phyloP scores from a whole-genome alignment of 805 yeast species.

The Candida glaebosa region DNA sequence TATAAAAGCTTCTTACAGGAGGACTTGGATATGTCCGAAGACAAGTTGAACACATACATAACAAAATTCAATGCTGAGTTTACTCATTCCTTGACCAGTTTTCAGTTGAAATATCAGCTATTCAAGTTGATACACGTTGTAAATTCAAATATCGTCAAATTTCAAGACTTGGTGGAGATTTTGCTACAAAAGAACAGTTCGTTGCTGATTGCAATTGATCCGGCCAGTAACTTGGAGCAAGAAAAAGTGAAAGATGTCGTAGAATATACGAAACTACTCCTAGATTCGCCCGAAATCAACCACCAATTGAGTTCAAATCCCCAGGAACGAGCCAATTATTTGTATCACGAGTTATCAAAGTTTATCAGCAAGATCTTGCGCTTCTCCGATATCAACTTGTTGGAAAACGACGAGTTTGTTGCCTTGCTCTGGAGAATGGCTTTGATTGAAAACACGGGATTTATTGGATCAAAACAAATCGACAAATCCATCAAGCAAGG shows the following conservation, averaged over 20 bases:
- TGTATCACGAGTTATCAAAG: slow-evolving; percentile 21
- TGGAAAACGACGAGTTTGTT: slow-evolving; percentile 23
- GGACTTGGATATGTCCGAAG: neutral
- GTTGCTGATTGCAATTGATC: slow-evolving; percentile 10
- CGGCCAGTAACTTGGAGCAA: slow-evolving; percentile 8
- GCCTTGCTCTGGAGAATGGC: slow-evolving; percentile 36
- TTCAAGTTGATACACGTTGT: slow-evolving; percentile 25
- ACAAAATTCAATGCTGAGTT: slow-evolving; percentile 14
- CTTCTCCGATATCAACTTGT: slow-evolving; percentile 25
- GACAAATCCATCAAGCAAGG: slow-evolving; percentile 22
- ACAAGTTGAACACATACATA: neutral
- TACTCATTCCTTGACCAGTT: slow-evolving; percentile 14
- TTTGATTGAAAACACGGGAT: slow-evolving; percentile 11
- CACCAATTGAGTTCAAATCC: slow-evolving; percentile 6
- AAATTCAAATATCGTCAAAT: slow-evolving; percentile 21
- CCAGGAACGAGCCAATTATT: slow-evolving; percentile 12
- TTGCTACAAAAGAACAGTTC: slow-evolving; percentile 28
- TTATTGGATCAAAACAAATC: slow-evolving; percentile 22
- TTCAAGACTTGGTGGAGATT: slow-evolving; percentile 20
- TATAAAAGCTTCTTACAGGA: neutral
- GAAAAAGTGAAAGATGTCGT: slow-evolving; percentile 27
- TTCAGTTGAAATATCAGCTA: slow-evolving; percentile 18
- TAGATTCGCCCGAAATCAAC: slow-evolving; percentile 28
- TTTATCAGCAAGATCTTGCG: slow-evolving; percentile 23
- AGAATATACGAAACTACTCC: slow-evolving; percentile 26